Base-by-base conservation (phyloP, 805 yeast genomes). In the Debaryomyces prosopidis region DNA sequence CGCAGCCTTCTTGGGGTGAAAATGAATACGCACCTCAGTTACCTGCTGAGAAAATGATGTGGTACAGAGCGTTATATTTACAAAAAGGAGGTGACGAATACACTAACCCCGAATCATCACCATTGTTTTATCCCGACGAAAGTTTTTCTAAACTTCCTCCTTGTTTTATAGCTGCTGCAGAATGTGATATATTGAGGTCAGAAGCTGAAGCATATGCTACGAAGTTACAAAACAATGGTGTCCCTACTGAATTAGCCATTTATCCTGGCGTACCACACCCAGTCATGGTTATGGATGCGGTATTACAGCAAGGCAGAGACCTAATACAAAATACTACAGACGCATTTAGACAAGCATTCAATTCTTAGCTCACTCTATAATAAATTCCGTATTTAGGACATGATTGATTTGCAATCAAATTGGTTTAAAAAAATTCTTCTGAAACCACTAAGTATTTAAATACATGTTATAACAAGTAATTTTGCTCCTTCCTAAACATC, bases 391-490 rank as follows among this genome's bases (percentile, higher is more conserved):
- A 17, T 36, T 18, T 34, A 16, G 26, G 9, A 23, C 2, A 23
- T 23, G 26, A 2, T 7, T 23, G 26, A 7, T 23, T 23, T 23
- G 9, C 3, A 23, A 23, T 4, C 9, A 23, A 7, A 23, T 23
- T 23, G 26, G 9, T 23, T 23, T 23, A 23, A 7, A 10, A 23
- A 23, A n/a, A n/a, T n/a, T 23, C 26, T 23, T 23, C 5, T 7
- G 26, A 23, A 10, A 7, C 6, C 9, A 11, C 15, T 40, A 33
- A 16, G 19, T 14, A 31, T 20, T 43, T 26, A 36, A 35, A 48
- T 78, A 81, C 85, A 82, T 81, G 47, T 74, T 71, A 41, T 73
- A 75, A 54, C 82, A 73, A 3, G 76, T 68, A 2, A 70, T 66
- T 18, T 68, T 65, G n/a, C 61, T 50, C 40, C 73, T 66, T 1